Base-by-base conservation (phyloP, 2,329 filamentous ascomycete genomes). In the Trichoderma asperellum region DNA sequence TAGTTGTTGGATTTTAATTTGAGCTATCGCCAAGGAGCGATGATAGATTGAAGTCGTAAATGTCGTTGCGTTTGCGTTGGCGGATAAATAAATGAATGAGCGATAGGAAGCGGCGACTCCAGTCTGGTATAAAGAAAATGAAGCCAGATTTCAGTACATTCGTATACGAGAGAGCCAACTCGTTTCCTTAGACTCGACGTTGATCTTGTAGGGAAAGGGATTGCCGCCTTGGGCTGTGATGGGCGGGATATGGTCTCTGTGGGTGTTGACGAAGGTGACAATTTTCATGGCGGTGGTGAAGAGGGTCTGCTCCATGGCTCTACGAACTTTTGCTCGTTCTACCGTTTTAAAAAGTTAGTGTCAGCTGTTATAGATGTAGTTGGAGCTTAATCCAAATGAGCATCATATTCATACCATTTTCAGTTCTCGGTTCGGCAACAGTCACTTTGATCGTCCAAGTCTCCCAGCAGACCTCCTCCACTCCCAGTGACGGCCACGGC, bases 391-490 rank as follows among this genome's bases (percentile, higher is more conserved):
- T 43, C 49, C 62, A 71, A 16, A 29, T 24, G 24, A 24, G 3
- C 24, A 40, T 68, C 67, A 8, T n/a, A 21, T 29, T 37, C 21
- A 56, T 83, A 96, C 93, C 94, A 73, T 89, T 92, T 76, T 98
- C 95, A 12, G 93, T 97, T 76, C 91, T 85, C 35, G 95, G 94
- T 74, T 93, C 94, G 11, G 94, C 93, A 68, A 97, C 89, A n/a
- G 94, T 96, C 62, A 98, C 92, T 80, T 96, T 93, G 73, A 99
- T 83, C 56, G 92, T 93, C 96, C 96, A 99, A 76, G 89, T 90
- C 84, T 98, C 96, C 96, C 96, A 99, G 79, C 94, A 97, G 21
- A 97, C 89, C 79, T 97, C 94, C 79, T 98, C 94, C 73, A 97
- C 95, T 29, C 89, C 91, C 75, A 80, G 87, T 82, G 94, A 91